A percentile compares a stretch with the other conserved stretches of the same genome.
Conservation (phyloP, 1,284 basidiomycete species). For the Moesziomyces parantarcticus region DNA sequence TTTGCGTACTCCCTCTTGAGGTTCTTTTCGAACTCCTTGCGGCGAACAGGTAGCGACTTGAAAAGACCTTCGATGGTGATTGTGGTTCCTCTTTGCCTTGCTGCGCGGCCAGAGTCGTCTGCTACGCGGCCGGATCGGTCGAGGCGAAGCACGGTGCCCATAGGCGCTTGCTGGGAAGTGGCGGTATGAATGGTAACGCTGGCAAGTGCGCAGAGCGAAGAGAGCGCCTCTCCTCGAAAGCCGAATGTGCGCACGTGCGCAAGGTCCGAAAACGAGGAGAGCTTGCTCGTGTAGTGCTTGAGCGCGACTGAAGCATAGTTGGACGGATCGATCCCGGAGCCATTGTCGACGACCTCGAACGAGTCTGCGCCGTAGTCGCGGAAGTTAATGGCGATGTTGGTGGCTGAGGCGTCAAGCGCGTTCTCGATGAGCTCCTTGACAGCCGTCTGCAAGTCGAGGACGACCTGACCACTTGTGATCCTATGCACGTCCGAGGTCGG, state of each 20-base stretch:
- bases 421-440: constrained; percentile 98
- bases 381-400: constrained; percentile 87
- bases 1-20: constrained; percentile 90
- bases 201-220: constrained; percentile 87
- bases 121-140: constrained; percentile 48
- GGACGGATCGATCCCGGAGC: constrained; percentile 80
- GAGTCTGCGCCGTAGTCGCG: constrained; percentile 86
- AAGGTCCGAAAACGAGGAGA: constrained; percentile 81
- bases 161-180: constrained; percentile 56
- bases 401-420: constrained; percentile 90
- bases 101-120: constrained; percentile 69
- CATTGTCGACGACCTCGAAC: constrained; percentile 93
- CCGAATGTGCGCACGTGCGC: constrained; percentile 85
- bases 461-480: constrained; percentile 91
- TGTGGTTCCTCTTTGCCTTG: constrained; percentile 89
- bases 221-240: constrained; percentile 94
- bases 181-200: constrained; percentile 69
- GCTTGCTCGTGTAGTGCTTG: constrained; percentile 94
- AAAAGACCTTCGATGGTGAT: constrained; percentile 82
- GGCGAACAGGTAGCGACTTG: constrained; percentile 83
- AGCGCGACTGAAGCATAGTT: constrained; percentile 80
- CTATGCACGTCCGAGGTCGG: constrained; percentile 56
- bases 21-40: constrained; percentile 91
- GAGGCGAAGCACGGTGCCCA: constrained; percentile 63
- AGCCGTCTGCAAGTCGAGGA: constrained; percentile 88